A percentile compares a stretch with the other conserved stretches of the same genome.
These are phyloP conservation scores for Hibiscus syriacus DNA, from an alignment of 345 rosid genomes.

Conservation along the genomic window DNA sequence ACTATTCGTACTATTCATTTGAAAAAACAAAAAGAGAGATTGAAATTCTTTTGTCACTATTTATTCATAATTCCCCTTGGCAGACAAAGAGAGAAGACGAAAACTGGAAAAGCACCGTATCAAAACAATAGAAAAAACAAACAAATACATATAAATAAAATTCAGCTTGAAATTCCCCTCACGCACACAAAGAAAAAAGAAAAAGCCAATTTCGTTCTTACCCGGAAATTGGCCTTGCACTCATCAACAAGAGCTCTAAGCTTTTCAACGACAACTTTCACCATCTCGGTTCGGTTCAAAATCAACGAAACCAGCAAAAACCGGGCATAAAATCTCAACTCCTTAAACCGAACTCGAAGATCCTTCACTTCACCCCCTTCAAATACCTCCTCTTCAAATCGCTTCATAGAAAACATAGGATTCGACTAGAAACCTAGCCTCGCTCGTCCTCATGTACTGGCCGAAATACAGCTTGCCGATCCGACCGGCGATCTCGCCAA, in stretches of 20 bases:
- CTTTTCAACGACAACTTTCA: conserved; percentile 38
- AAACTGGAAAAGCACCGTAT: neutral
- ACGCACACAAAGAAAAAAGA: too few relatives aligned
- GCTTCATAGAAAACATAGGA: conserved; percentile 93
- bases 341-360: conserved; percentile 72
- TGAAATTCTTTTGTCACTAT: too few relatives aligned
- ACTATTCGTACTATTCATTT: neutral
- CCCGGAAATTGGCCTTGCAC: conserved; percentile 65
- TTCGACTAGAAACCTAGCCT: conserved; percentile 74
- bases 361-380: conserved; percentile 52
- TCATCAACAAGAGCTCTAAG: conserved; percentile 60
- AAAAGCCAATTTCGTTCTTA: conserved; percentile 11
- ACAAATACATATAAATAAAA: neutral
- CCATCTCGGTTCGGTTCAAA: conserved; percentile 56
- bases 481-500: conserved; percentile 99
- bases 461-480: conserved; percentile 95
- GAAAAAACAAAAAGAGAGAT: too few relatives aligned
- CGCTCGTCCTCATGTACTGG: conserved; percentile 92
- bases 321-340: conserved; percentile 82
- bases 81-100: neutral
- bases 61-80: neutral
- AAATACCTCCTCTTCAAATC: conserved; percentile 70
- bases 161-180: neutral
- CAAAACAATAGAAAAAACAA: too few relatives aligned
- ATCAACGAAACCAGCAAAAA: conserved; percentile 76